Conservation (phyloP, 805 yeast species). For the Lachancea dasiensis region DNA sequence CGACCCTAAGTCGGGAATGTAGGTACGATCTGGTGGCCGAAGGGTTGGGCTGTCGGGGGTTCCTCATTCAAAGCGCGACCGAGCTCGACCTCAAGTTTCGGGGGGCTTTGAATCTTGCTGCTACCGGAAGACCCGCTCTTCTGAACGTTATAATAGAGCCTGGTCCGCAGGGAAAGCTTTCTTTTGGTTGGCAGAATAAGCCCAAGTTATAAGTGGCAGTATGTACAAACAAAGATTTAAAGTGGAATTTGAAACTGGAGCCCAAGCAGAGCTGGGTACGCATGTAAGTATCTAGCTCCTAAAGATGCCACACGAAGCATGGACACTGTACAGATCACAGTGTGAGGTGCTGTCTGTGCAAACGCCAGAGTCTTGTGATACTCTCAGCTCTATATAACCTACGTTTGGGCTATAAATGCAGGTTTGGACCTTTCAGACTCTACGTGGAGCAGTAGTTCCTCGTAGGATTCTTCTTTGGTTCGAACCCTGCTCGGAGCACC, state of each 20-base stretch:
- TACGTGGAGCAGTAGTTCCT: slow-evolving; percentile 8
- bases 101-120: slow-evolving; percentile 32
- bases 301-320: no score
- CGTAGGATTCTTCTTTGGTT: neutral
- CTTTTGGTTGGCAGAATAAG: slow-evolving; percentile 66
- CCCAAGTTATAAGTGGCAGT: slow-evolving; percentile 11
- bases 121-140: slow-evolving; percentile 37
- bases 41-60: slow-evolving; percentile 54
- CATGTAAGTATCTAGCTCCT: no score
- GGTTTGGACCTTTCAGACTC: slow-evolving; percentile 2
- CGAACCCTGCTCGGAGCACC: slow-evolving; percentile 10
- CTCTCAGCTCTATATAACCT: neutral
- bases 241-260: no score
- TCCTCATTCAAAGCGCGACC: slow-evolving; percentile 36
- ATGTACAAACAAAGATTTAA: no score
- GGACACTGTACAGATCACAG: no score
- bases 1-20: slow-evolving; percentile 52
- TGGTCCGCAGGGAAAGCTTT: slow-evolving; percentile 47
- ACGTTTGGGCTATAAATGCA: neutral
- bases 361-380: neutral
- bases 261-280: no score
- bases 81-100: slow-evolving; percentile 36
- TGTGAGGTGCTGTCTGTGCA: neutral
- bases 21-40: slow-evolving; percentile 51
- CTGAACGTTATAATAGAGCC: slow-evolving; percentile 59